Evolutionary conservation across 1,139 yeast genomes (phyloP), one percentile per base, ranked within the genome.

Genomic region (Saccharomyces hybrid): DNA sequence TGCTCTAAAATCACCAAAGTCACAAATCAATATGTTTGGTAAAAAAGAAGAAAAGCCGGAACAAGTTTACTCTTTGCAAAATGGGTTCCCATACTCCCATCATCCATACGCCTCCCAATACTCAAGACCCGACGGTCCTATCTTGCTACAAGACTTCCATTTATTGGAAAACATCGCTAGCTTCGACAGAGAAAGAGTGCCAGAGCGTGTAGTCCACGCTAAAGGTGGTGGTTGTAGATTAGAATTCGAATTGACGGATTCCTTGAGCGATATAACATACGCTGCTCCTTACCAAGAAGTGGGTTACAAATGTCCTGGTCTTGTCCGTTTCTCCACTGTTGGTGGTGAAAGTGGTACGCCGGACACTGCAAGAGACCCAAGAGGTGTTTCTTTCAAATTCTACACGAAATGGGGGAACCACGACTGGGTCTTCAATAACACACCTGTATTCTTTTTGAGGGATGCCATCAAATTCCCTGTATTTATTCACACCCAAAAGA

Each of bases 151-250:
- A 72, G 96, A 88, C 70, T 82, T 83, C 73, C 86, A 85, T 72
- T 75, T 87, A 66, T 78, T 87, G 65, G 96, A 88, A 67, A 77
- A 86, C 47, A 74, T 88, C 54, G 87, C 95, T 29, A 95, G 86
- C 71, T 88, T 88, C 65, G 93, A 86, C 75, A 81, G 95, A 65
- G 96, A 88, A 74, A 79, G 95, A 71, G 83, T 88, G 58, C 95
- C 96, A 47, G 95, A 88, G 74, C 81, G 96, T 72, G 95, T 88
- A 54, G 96, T 88, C 52, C 96, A 88, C 69, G 95, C 95, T 59
- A 87, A 87, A 73, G 96, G 96, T 61, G 86, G 89, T 48, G 96
- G 95, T 63, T 95, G 95, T 52, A 84, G 78, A 68, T 93, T 95
- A 65, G 79, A 75, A 58, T 88, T 88, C 65, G 93, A 84, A 72